Evolutionary conservation across 805 yeast species (phyloP), one percentile per base, ranked within the genome.

Genomic region (Cyberlindnera galapagoensis): DNA sequence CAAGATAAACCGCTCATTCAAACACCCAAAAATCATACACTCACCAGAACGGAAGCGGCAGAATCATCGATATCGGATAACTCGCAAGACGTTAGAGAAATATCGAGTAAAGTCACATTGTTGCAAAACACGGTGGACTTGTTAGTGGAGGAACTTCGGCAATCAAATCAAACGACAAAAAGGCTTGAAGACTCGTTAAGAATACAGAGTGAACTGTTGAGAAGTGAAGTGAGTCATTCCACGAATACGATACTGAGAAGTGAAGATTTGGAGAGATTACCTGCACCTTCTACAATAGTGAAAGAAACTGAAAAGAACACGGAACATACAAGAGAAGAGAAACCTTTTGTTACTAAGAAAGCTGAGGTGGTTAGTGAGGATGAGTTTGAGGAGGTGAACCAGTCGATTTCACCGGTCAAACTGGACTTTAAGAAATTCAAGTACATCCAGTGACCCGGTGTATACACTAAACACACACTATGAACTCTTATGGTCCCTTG

Each of bases 341-440:
- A 12, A n/a, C 24, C 12, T 21, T 2, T n/a, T 6, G 24, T 4
- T 9, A 19, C 20, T 6, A 13, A 10, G 15, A 11, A 18, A 12
- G 22, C n/a, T 7, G 10, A 19, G 3, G 15, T 13, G 2, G 30
- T 18, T 3, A 34, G 29, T 4, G 44, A 37, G 5, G 41, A 40
- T 14, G 44, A 40, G 21, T 40, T 40, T 18, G 44, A 40, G n/a
- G 47, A 39, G 24, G 46, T 41, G 12, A 39, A 33, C 5, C 39
- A 38, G 19, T 36, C 52, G 10, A 21, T 46, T 11, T 42, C 50
- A 3, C 49, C 52, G 5, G 49, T 47, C 18, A 45, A 47, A 21
- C 20, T 47, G 25, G 46, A 47, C 30, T 26, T 44, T 30, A 31
- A 36, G 19, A 43, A 36, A 23, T 46, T 46, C 39, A 42, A 36